Conservation (phyloP, 2,329 filamentous ascomycete species). For the Xylaria sp. region DNA sequence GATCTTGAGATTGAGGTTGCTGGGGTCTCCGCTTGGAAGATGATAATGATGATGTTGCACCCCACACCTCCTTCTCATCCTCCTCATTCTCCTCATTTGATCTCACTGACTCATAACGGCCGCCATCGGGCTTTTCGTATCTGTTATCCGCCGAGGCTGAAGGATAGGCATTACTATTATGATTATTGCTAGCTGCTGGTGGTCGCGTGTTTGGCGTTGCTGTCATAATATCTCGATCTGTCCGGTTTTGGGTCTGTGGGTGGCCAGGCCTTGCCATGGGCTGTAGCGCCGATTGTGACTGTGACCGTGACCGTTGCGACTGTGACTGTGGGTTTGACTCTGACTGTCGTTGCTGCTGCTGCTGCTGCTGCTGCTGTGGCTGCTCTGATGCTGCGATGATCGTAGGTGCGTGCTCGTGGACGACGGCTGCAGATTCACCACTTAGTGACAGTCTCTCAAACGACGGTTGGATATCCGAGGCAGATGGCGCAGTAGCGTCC, state of each 20-base stretch:
- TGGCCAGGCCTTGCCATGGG: constrained; percentile 43
- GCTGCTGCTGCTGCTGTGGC: constrained; percentile 36
- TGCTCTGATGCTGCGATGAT: constrained; percentile 36
- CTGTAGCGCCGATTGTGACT: constrained; percentile 38
- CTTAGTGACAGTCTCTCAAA: constrained; percentile 53
- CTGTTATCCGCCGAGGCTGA: neutral
- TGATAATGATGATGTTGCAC: constrained; percentile 11
- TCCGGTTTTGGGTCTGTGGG: constrained; percentile 34
- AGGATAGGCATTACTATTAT: constrained; percentile 2
- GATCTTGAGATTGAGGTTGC: neutral
- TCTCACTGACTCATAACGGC: constrained; percentile 29
- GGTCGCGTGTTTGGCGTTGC: neutral
- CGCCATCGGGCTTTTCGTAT: constrained; percentile 5
- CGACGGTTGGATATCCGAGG: constrained; percentile 47
- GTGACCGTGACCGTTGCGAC: constrained; percentile 14
- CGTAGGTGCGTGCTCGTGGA: constrained; percentile 42
- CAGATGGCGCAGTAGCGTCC: constrained; percentile 42
- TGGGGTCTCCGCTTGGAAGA: constrained; percentile 8
- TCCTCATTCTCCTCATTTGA: constrained; percentile 23
- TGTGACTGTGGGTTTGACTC: constrained; percentile 15
- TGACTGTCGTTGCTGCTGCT: constrained; percentile 21
- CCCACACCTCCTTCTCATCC: constrained; percentile 6
- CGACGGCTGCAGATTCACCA: constrained; percentile 46
- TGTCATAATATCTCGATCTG: constrained; percentile 37
- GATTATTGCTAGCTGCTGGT: neutral